These are phyloP conservation scores for Cladobotryum mycophilum DNA, from an alignment of 2,329 filamentous ascomycete genomes.

Conservation along the genomic window DNA sequence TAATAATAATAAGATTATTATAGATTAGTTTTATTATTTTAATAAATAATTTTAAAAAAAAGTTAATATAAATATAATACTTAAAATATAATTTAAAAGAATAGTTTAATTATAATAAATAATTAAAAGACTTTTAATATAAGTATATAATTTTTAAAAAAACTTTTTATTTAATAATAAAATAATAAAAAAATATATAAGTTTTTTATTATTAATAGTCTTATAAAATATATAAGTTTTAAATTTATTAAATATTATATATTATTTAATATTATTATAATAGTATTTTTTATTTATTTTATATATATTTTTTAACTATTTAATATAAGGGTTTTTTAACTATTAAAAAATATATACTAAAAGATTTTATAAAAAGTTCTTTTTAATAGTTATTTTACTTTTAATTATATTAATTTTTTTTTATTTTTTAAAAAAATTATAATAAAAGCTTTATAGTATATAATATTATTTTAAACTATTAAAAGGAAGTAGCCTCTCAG, in stretches of 20 bases:
- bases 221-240: not conserved
- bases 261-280: constrained; percentile 3
- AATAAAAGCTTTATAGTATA: not conserved
- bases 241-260: constrained; percentile 5
- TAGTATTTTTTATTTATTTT: not conserved
- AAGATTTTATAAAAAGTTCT: not conserved
- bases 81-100: too few relatives aligned
- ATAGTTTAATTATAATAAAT: too few relatives aligned
- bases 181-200: too few relatives aligned
- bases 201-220: not conserved
- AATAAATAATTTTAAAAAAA: too few relatives aligned
- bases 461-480: too few relatives aligned
- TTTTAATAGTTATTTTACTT: not conserved
- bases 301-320: constrained; percentile 8
- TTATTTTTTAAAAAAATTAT: not conserved
- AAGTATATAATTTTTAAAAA: too few relatives aligned
- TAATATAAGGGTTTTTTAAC: constrained; percentile 1
- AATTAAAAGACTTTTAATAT: too few relatives aligned
- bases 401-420: constrained; percentile 2
- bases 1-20: too few relatives aligned
- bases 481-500: too few relatives aligned
- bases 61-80: too few relatives aligned
- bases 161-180: too few relatives aligned
- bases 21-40: too few relatives aligned
- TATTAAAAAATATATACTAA: not conserved